Base-by-base conservation (phyloP, 164 flowering plant species). In the Tetracentron sinense region DNA sequence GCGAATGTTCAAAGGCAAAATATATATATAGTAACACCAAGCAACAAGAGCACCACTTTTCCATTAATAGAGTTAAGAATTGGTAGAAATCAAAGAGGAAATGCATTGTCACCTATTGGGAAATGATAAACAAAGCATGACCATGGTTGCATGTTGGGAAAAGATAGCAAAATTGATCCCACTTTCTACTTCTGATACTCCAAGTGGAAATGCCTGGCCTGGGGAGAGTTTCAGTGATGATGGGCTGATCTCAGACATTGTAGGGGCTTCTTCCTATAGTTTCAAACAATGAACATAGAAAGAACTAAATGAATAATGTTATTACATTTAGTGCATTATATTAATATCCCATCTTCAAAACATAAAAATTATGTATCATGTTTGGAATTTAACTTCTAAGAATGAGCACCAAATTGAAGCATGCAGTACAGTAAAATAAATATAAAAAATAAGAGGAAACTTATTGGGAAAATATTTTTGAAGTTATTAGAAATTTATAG, bases 81-180 rank as follows among this genome's bases (percentile, higher is more conserved):
- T 4, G 53, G 14, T n/a, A 23, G 10, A 64, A 5, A 47, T 23
- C 46, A 31, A 42, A 35, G 26, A 46, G 25, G n/a, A 38, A 42
- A 10, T 6, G 27, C 22, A 29, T 31, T 54, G 19, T 55, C 65
- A 90, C 99, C 87, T 80, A 48, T 72, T 69, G 2, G 81, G 79
- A 76, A 84, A 75, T 47, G 70, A 65, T 67, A 94, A 78, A 71
- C 97, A 90, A 69, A 94, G 95, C 35, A 85, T 85, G 54, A 94
- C 93, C 7, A 88, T 70, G 49, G 86, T 82, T 42, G 97, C 97
- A 81, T 94, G 83, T 78, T 84, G 89, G 20, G 97, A 89, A 74
- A 89, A 94, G 57, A 94, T 72, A 16, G 97, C 83, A 71, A 94
- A 94, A 66, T 94, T 94, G 54, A 85, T 82, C 60, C 96, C 96